These are phyloP conservation scores for Mycena crocata DNA, from an alignment of 768 basidiomycete genomes.

Conservation along the genomic window DNA sequence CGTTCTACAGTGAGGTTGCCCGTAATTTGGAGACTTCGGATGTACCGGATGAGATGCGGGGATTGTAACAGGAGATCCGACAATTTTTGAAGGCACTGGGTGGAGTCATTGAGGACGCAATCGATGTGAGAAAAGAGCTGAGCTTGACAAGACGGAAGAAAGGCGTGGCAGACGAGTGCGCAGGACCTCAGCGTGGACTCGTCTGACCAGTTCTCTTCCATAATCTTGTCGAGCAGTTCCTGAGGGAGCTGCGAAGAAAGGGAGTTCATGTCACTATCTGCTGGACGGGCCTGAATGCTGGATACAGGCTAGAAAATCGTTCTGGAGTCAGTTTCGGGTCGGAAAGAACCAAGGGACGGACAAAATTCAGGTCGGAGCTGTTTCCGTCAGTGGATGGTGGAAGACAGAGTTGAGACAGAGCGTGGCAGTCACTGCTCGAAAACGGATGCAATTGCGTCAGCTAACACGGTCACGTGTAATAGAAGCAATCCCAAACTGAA, in stretches of 20 bases:
- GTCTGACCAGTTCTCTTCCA: neutral
- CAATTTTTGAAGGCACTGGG: neutral
- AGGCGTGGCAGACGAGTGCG: neutral
- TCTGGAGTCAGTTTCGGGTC: too few relatives aligned
- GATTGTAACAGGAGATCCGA: neutral
- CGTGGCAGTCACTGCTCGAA: too few relatives aligned
- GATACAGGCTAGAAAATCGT: too few relatives aligned
- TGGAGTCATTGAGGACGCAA: neutral
- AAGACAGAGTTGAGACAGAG: too few relatives aligned
- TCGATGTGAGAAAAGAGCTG: neutral
- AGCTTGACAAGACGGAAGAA: neutral
- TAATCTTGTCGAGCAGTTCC: neutral
- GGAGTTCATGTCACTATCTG: neutral
- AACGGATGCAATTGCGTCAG: too few relatives aligned
- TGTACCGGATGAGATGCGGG: neutral
- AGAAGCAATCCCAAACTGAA: too few relatives aligned
- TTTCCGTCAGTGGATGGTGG: too few relatives aligned
- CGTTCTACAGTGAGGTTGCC: too few relatives aligned
- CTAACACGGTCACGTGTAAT: too few relatives aligned
- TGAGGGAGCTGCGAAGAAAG: neutral
- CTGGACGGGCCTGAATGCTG: too few relatives aligned
- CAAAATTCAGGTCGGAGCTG: too few relatives aligned
- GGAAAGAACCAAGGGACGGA: too few relatives aligned
- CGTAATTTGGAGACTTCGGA: neutral
- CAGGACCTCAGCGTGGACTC: neutral